Evolutionary conservation across 2,329 filamentous ascomycete genomes (phyloP).

Genomic region (Didymella glomerata): DNA sequence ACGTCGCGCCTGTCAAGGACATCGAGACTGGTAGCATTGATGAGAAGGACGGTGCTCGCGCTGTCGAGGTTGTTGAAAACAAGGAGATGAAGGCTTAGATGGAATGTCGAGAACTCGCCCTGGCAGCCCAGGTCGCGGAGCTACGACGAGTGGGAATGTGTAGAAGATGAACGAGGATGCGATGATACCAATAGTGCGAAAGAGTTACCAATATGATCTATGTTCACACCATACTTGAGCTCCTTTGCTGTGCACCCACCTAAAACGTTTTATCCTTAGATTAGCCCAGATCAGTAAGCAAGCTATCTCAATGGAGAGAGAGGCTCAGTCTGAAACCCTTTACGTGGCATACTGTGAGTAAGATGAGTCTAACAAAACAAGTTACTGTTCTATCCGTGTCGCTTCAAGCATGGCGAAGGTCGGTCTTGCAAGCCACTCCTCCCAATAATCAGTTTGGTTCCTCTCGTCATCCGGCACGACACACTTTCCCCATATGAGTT

Average conservation of each 20-base stretch:
- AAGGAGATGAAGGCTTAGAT: slow-evolving; percentile 20
- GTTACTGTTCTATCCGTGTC: background rate
- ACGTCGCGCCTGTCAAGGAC: slow-evolving; percentile 35
- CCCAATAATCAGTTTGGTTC: slow-evolving; percentile 33
- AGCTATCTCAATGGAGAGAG: too few species aligned
- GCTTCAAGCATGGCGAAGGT: slow-evolving; percentile 39
- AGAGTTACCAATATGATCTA: slow-evolving; percentile 8
- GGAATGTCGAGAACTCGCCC: slow-evolving; percentile 5
- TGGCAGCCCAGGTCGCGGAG: slow-evolving; percentile 14
- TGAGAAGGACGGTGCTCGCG: slow-evolving; percentile 38
- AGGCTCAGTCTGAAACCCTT: background rate
- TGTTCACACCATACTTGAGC: background rate
- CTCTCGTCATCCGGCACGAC: slow-evolving; percentile 42
- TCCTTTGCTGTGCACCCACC: background rate
- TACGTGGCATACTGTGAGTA: background rate
- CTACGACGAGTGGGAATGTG: background rate
- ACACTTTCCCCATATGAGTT: slow-evolving; percentile 29
- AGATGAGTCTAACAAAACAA: background rate
- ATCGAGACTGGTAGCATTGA: slow-evolving; percentile 43
- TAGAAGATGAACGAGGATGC: background rate
- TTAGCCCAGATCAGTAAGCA: too few species aligned
- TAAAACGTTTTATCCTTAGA: too few species aligned
- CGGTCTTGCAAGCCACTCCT: slow-evolving; percentile 32
- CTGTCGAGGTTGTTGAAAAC: slow-evolving; percentile 33
- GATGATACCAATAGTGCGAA: slow-evolving; percentile 13